Base-by-base conservation (phyloP, 805 yeast genomes). In the Maudiozyma barnettii region DNA sequence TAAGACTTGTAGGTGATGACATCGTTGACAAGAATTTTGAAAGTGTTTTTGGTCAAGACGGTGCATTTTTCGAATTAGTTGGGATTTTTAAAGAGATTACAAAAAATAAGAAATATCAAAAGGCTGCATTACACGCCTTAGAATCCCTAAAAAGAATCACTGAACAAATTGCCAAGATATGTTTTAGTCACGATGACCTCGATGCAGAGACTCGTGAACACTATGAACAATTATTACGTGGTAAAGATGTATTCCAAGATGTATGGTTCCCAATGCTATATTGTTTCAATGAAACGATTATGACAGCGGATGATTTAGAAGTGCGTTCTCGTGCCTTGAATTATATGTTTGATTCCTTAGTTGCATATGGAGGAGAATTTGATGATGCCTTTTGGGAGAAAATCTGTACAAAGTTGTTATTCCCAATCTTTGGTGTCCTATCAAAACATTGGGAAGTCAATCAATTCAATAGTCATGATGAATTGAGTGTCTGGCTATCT, bases 231-330 rank as follows among this genome's bases (percentile, higher is more conserved):
- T 49, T 55, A 38, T 51, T 56, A 51, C 68, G 64, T 37, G 71
- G 68, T 23, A 70, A 66, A 46, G 72, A 74, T 35, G 58, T 69
- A 5, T 71, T 81, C 50, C 70, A 70, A 41, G 80, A 79, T 52
- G 70, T 80, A 13, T 87, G 95, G 95, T 84, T 84, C 68, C 96
- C 96, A 2, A 73, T 91, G n/a, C 66, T 93, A 52, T 78, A 75
- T 51, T 85, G 95, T 13, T 85, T 88, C 66, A 87, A 89, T 60
- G 89, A 86, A 51, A 83, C 91, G 7, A 86, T 90, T 30, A 87
- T 90, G 95, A 81, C 82, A 0, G 96, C 96, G 4, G 89, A 83
- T 47, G 99, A 93, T 65, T 70, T 93, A 44, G 99, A 93, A 65
- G 96, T 90, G 3, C 77, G 99, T 58, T 84, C 97, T 0, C 74